phyloP scores from a whole-genome alignment of 345 rosid genomes.

The Carallia pectinifolia region DNA sequence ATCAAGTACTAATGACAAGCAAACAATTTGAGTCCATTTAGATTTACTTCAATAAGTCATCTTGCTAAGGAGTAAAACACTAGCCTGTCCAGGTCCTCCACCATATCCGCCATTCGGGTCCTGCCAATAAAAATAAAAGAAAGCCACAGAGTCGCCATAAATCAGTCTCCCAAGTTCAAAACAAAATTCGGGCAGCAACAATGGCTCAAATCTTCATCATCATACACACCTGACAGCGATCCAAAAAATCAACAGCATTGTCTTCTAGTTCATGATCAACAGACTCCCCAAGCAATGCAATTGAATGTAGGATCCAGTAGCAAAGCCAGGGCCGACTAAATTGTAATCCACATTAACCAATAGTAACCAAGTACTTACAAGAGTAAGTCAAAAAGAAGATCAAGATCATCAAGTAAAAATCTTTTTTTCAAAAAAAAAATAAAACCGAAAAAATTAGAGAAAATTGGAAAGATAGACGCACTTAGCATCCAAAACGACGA shows the following conservation, averaged over 20 bases:
- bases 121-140: conserved; percentile 30
- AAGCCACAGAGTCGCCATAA: neutral
- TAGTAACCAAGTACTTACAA: no score
- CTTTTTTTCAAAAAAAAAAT: neutral
- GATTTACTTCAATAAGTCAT: neutral
- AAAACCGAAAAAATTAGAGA: neutral
- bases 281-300: conserved; percentile 74
- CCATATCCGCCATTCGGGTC: conserved; percentile 88
- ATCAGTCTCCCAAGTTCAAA: neutral
- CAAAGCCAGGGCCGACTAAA: conserved; percentile 94
- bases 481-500: conserved; percentile 75
- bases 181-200: neutral
- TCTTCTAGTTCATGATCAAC: conserved; percentile 56
- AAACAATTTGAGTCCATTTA: no score
- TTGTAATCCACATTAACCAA: no score
- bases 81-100: conserved; percentile 99
- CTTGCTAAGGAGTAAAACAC: conserved; percentile 25
- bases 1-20: no score
- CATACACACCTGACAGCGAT: conserved; percentile 67
- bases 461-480: conserved; percentile 23
- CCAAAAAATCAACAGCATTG: conserved; percentile 60
- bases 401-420: no score
- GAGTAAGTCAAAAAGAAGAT: no score
- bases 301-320: conserved; percentile 92
- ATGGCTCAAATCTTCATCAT: neutral